Evolutionary conservation across 1,139 yeast species (phyloP).

Genomic region (Wickerhamomyces sp.): DNA sequence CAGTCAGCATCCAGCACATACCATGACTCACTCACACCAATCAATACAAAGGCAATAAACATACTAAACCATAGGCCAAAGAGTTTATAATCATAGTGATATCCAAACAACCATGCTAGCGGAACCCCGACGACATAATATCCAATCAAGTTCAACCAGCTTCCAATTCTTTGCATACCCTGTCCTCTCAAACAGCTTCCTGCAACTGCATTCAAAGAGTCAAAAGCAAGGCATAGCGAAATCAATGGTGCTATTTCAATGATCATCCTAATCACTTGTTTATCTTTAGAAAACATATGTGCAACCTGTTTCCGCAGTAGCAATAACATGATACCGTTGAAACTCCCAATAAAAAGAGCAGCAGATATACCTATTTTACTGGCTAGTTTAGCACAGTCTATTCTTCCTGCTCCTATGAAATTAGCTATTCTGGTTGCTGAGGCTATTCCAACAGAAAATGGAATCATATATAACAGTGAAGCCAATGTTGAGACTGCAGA

Average conservation of each 20-base stretch:
- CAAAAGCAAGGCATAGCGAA: conserved; percentile 69
- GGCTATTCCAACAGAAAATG: conserved; percentile 86
- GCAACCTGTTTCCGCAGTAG: conserved; percentile 58
- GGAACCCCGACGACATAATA: conserved; percentile 75
- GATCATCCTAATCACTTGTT: conserved; percentile 49
- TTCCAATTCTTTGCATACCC: conserved; percentile 83
- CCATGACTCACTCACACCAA: conserved; percentile 58
- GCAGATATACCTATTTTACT: conserved; percentile 57
- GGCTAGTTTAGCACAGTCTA: conserved; percentile 59
- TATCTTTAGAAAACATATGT: conserved; percentile 62
- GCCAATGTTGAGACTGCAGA: conserved; percentile 82
- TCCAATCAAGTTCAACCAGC: conserved; percentile 67
- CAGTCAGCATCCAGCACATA: conserved; percentile 51
- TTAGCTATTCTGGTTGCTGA: conserved; percentile 85
- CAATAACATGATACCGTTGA: conserved; percentile 51
- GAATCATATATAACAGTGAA: conserved; percentile 76
- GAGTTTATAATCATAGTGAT: conserved; percentile 46
- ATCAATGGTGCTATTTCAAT: conserved; percentile 66
- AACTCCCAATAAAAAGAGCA: conserved; percentile 53
- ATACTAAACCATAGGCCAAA: conserved; percentile 89
- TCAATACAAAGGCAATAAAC: conserved; percentile 67
- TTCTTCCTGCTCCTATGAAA: conserved; percentile 76
- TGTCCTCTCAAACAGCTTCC: conserved; percentile 85
- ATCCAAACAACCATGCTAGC: conserved; percentile 60
- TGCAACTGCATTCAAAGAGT: conserved; percentile 77